A percentile compares a stretch with the other conserved stretches of the same genome.
These are phyloP conservation scores for Ambrosiella xylebori DNA, from an alignment of 2,329 filamentous ascomycete genomes.

Conservation along the genomic window DNA sequence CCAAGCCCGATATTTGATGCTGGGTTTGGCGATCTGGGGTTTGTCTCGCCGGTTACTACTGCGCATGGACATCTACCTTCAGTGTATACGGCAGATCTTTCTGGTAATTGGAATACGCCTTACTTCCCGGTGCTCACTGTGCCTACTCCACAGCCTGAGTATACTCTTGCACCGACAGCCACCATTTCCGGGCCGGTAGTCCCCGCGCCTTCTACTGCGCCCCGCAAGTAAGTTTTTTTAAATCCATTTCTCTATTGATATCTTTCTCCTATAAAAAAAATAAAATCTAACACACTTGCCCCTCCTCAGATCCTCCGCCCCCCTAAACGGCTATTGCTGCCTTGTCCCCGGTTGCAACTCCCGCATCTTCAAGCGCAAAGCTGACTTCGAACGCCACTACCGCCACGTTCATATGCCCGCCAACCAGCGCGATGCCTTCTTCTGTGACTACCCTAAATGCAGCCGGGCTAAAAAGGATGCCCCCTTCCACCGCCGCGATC, in stretches of 20 bases:
- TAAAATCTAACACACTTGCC: not conserved
- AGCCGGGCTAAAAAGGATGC: constrained; percentile 21
- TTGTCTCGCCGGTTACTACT: not conserved
- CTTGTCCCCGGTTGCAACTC: constrained; percentile 25
- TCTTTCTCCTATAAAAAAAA: not conserved
- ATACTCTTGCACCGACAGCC: not conserved
- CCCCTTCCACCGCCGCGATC: constrained; percentile 38
- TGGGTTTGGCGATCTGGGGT: not conserved
- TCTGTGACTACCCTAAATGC: constrained; percentile 36
- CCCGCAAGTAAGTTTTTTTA: not conserved
- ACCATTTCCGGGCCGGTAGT: not conserved
- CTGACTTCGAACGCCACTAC: constrained; percentile 38
- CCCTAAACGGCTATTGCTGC: constrained; percentile 18
- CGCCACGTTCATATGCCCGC: constrained; percentile 29
- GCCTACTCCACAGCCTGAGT: not conserved
- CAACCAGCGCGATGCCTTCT: constrained; percentile 25
- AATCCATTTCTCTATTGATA: not conserved
- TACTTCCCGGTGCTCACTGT: not conserved
- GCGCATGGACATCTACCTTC: not conserved
- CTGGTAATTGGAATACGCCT: not conserved
- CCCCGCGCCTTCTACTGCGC: not conserved
- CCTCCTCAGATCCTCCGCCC: not conserved
- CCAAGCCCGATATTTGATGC: not conserved
- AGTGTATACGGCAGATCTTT: not conserved
- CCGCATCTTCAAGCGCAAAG: constrained; percentile 32